A percentile compares a stretch with the other conserved stretches of the same genome.
These are phyloP conservation scores for Gymnopilus junonius DNA, from an alignment of 768 basidiomycete genomes.

Conservation along the genomic window DNA sequence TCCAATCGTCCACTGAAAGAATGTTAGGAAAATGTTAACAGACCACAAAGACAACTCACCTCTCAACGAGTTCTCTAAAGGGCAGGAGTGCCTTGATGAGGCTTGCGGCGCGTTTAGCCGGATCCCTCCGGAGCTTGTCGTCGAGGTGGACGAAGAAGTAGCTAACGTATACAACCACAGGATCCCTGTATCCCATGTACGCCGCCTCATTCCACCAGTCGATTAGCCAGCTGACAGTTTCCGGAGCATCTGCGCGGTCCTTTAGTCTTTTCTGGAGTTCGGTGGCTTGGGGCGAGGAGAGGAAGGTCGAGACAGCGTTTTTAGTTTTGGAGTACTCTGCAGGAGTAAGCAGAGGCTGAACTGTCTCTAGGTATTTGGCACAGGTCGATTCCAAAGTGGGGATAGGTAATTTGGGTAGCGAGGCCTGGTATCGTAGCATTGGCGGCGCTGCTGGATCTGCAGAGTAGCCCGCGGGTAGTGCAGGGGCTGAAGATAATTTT, in stretches of 20 bases:
- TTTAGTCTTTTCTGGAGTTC: constrained; percentile 82
- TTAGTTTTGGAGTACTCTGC: constrained; percentile 64
- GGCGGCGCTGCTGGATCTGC: constrained; percentile 61
- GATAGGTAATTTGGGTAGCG: constrained; percentile 80
- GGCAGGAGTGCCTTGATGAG: constrained; percentile 85
- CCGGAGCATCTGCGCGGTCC: constrained; percentile 66
- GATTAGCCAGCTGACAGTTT: constrained; percentile 80
- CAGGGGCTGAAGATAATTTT: constrained; percentile 25
- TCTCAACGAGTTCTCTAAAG: constrained; percentile 85
- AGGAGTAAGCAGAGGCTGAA: constrained; percentile 75
- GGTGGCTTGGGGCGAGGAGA: constrained; percentile 66
- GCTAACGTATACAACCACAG: constrained; percentile 90
- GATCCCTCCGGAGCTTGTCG: constrained; percentile 55
- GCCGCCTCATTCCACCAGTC: constrained; percentile 99
- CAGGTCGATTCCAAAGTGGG: constrained; percentile 84
- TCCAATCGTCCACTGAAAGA: constrained; percentile 68
- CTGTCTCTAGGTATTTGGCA: constrained; percentile 86
- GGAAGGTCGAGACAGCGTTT: constrained; percentile 65
- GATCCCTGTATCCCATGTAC: constrained; percentile 86
- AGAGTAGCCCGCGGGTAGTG: constrained; percentile 34
- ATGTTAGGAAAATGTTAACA: neutral
- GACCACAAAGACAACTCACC: constrained; percentile 48
- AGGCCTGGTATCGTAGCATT: constrained; percentile 77
- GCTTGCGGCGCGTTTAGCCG: constrained; percentile 77
- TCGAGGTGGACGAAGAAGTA: constrained; percentile 93